Percentiles rank a stretch among this genome's conserved stretches.
Conservation (phyloP, 2,329 filamentous ascomycete genomes). For the Allantophomopsis lycopodina region DNA sequence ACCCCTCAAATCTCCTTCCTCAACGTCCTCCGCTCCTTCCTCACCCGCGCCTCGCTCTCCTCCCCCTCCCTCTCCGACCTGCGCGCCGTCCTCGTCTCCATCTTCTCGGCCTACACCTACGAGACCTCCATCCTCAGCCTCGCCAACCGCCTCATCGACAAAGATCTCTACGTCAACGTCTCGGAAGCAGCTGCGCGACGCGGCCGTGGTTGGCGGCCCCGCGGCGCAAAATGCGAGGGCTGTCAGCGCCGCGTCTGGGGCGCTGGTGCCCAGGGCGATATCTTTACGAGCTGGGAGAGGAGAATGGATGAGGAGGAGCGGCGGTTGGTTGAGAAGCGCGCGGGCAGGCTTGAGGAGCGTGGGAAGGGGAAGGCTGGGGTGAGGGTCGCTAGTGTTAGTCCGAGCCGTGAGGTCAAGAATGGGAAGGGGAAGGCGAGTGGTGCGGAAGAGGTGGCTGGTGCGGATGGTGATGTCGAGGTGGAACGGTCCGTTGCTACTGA, state of each 20-base stretch:
- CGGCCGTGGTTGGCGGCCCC: slow-evolving; percentile 78
- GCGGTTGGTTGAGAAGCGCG: slow-evolving; percentile 20
- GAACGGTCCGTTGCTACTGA: slow-evolving; percentile 19
- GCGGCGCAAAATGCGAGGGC: slow-evolving; percentile 75
- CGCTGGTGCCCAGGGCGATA: slow-evolving; percentile 60
- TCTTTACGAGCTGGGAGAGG: slow-evolving; percentile 75
- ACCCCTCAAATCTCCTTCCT: slow-evolving; percentile 61
- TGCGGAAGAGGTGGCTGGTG: slow-evolving; percentile 16
- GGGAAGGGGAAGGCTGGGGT: slow-evolving; percentile 17
- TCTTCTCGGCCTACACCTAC: slow-evolving; percentile 92
- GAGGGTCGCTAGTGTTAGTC: slow-evolving; percentile 13
- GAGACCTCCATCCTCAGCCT: slow-evolving; percentile 80
- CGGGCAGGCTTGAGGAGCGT: slow-evolving; percentile 19
- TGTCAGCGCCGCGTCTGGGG: slow-evolving; percentile 82
- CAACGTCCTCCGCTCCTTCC: slow-evolving; percentile 76
- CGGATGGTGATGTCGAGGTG: slow-evolving; percentile 18
- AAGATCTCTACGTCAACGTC: slow-evolving; percentile 78
- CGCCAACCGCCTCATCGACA: slow-evolving; percentile 75
- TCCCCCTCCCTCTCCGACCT: slow-evolving; percentile 83
- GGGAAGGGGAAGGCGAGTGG: slow-evolving; percentile 11
- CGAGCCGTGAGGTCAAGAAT: slow-evolving; percentile 8
- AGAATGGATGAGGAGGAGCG: slow-evolving; percentile 34
- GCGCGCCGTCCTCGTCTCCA: slow-evolving; percentile 69
- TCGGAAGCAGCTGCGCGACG: slow-evolving; percentile 59
- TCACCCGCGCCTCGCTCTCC: slow-evolving; percentile 65